phyloP scores from a whole-genome alignment of 129 eudicot genomes.

The Flaveria brownii region DNA sequence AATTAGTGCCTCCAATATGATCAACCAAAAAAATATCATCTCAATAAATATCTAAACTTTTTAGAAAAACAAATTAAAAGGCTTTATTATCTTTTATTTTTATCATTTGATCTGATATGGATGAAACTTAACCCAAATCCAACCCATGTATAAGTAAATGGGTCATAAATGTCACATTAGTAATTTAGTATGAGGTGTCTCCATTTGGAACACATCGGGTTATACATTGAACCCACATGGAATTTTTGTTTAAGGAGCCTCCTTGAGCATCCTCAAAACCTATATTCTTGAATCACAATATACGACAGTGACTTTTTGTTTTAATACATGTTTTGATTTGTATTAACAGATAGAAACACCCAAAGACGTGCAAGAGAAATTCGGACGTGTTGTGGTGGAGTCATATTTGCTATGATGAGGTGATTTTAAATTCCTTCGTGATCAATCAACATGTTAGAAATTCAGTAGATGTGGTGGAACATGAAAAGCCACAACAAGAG shows the following conservation, averaged over 20 bases:
- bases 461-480: background rate
- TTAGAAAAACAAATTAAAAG: background rate
- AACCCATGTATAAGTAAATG: background rate
- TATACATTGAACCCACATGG: no score
- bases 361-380: constrained; percentile 90
- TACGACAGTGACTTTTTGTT: background rate
- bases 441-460: background rate
- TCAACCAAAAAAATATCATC: background rate
- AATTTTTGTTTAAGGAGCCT: no score
- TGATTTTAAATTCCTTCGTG: background rate
- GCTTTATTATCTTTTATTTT: background rate
- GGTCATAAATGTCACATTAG: background rate
- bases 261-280: background rate
- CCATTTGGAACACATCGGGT: background rate
- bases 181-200: background rate
- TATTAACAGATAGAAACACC: constrained; percentile 85
- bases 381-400: constrained; percentile 89
- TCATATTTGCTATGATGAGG: constrained; percentile 70
- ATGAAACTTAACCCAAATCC: background rate
- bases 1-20: background rate
- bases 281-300: background rate
- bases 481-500: background rate
- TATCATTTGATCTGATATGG: background rate
- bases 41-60: background rate
- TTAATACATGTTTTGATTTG: constrained; percentile 1